Percentiles rank a stretch among this genome's conserved stretches.
phyloP scores from a whole-genome alignment of 257 asterid species.

The Datura wrightii region DNA sequence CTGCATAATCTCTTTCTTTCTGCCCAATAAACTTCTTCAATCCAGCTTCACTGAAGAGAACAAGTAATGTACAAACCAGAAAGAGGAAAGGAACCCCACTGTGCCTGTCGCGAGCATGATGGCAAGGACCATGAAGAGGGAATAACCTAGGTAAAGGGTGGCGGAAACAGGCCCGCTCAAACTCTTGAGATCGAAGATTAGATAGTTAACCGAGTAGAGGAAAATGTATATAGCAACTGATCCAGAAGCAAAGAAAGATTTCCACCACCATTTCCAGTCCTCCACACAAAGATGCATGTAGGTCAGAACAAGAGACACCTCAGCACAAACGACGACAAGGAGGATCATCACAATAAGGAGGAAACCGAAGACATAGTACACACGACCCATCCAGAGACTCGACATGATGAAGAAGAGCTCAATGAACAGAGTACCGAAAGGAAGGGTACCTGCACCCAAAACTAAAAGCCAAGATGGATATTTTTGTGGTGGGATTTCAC shows the following conservation, averaged over 20 bases:
- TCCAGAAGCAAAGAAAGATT: slow-evolving; percentile 87
- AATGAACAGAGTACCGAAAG: slow-evolving; percentile 91
- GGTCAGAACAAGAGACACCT: slow-evolving; percentile 84
- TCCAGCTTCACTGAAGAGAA: slow-evolving; percentile 91
- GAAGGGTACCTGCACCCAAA: slow-evolving; percentile 93
- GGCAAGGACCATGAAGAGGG: slow-evolving; percentile 80
- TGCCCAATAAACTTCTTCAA: slow-evolving; percentile 37
- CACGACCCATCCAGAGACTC: slow-evolving; percentile 91
- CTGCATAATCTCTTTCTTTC: slow-evolving; percentile 28
- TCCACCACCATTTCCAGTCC: slow-evolving; percentile 99
- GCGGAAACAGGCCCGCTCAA: slow-evolving; percentile 88
- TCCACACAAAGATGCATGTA: slow-evolving; percentile 94
- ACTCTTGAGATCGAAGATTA: slow-evolving; percentile 80
- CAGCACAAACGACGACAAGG: slow-evolving; percentile 81
- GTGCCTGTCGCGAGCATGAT: slow-evolving; percentile 93
- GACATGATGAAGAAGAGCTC: slow-evolving; percentile 96
- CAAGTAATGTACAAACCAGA: slow-evolving; percentile 91
- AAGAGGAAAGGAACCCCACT: slow-evolving; percentile 80
- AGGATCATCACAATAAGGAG: slow-evolving; percentile 70
- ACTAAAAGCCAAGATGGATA: slow-evolving; percentile 93
- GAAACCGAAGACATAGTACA: slow-evolving; percentile 86
- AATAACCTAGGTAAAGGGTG: slow-evolving; percentile 81
- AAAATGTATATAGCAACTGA: slow-evolving; percentile 85
- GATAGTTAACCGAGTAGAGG: slow-evolving; percentile 69
- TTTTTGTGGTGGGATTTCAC: slow-evolving; percentile 85